Base-by-base conservation (phyloP, 2,329 filamentous ascomycete species). In the Paradendryphiella salina region DNA sequence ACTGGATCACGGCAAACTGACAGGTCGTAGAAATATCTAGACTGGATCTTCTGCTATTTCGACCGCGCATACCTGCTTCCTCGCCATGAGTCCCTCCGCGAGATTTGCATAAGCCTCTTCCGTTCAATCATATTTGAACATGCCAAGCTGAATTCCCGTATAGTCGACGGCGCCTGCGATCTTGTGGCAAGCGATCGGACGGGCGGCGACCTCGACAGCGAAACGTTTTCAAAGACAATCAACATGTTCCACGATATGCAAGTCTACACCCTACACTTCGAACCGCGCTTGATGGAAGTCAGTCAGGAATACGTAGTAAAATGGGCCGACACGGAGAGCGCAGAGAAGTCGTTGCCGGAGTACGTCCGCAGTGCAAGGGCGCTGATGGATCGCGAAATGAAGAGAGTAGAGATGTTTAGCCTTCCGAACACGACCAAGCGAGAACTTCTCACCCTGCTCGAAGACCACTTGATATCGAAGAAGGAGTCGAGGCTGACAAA, bases 11-110 rank as follows among this genome's bases (percentile, higher is more conserved):
- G 21, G 4, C 14, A 34, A 28, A 52, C 58, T 63, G 32, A 66
- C 29, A 36, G 18, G 14, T 17, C 37, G 42, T 61, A 91, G 85
- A 82, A 85, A 59, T 85, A 86, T 11, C 83, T 99, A 44, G 85
- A 91, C 40, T 93, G 89, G 57, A 88, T 95, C 32, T 97, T 96
- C 75, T 96, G 91, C 76, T 99, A 92, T 67, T 82, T 99, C 59
- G 93, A 99, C 70, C 86, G 94, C 56, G 89, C 91, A 2, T 96
- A 91, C 67, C 80, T 99, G 6, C 78, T 96, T 2, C 86, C 87
- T 50, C 85, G 86, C 37, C 85, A 86, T 60, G 84, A 87, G 17
- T 88, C 88, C 28, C 84, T 99, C 49, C 88, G 92, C 65, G 90
- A 96, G 66, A 85, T 96, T 77, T 84, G 87, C 4, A 85, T 94